These are phyloP conservation scores for Urochloa ruziziensis DNA, from an alignment of 176 grass and related monocot species.

Conservation along the genomic window DNA sequence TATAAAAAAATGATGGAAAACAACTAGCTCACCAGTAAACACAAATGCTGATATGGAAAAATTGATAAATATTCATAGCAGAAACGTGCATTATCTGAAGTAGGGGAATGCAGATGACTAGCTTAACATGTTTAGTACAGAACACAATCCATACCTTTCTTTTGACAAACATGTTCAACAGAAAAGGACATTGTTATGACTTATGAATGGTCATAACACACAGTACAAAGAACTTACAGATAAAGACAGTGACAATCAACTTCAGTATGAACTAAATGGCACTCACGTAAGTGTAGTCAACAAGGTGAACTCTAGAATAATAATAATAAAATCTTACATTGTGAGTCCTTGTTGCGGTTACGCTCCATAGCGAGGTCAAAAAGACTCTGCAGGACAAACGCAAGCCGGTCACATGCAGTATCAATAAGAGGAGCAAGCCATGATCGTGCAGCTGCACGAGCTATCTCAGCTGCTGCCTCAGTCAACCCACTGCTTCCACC, in stretches of 20 bases:
- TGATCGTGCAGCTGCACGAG: constrained; percentile 73
- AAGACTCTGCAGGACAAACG: constrained; percentile 86
- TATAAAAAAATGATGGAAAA: neutral
- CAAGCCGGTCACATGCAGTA: constrained; percentile 91
- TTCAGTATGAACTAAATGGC: constrained; percentile 7
- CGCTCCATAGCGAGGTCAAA: constrained; percentile 94
- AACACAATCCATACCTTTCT: neutral
- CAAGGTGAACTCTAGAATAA: constrained; percentile 15
- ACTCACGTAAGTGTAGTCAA: neutral
- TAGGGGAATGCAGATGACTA: neutral
- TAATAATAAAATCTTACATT: constrained; percentile 52
- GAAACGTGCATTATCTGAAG: neutral
- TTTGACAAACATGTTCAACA: neutral
- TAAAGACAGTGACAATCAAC: neutral
- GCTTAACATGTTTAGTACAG: neutral
- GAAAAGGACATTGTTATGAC: constrained; percentile 3
- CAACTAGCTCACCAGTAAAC: neutral
- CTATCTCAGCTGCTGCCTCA: constrained; percentile 93
- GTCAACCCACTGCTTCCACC: constrained; percentile 72
- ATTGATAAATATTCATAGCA: neutral
- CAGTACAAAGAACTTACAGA: neutral
- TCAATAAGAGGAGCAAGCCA: constrained; percentile 92
- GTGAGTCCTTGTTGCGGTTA: constrained; percentile 53
- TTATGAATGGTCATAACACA: neutral
- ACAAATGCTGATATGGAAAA: neutral